A percentile compares a stretch with the other conserved stretches of the same genome.
phyloP scores from a whole-genome alignment of 192 early-diverging fungal species.

The Coemansia aciculifera region DNA sequence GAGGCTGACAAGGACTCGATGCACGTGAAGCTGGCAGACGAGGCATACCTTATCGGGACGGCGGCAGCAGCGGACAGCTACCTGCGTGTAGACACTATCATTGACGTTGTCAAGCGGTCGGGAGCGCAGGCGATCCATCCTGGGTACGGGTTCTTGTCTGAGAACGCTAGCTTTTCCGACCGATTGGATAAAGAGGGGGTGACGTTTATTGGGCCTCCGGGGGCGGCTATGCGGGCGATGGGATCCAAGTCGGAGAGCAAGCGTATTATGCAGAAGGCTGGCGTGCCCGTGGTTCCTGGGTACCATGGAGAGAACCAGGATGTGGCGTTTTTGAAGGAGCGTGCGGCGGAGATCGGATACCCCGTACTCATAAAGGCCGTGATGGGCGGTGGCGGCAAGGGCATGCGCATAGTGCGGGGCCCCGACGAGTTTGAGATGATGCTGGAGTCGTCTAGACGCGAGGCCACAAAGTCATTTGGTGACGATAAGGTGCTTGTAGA shows the following conservation, averaged over 20 bases:
- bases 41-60: conserved; percentile 81
- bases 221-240: conserved; percentile 70
- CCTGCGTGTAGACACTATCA: conserved; percentile 77
- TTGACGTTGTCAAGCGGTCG: conserved; percentile 72
- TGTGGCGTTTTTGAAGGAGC: conserved; percentile 70
- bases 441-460: conserved; percentile 75
- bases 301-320: conserved; percentile 79
- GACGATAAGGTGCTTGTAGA: conserved; percentile 89
- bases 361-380: conserved; percentile 83
- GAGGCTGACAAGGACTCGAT: conserved; percentile 85
- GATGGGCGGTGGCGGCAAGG: conserved; percentile 81
- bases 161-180: conserved; percentile 82
- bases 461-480: conserved; percentile 82
- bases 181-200: conserved; percentile 71
- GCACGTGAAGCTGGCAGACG: conserved; percentile 87
- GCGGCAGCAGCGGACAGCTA: conserved; percentile 79
- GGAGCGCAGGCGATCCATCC: conserved; percentile 93
- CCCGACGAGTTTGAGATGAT: conserved; percentile 69
- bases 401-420: conserved; percentile 75
- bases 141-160: conserved; percentile 92
- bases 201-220: conserved; percentile 71
- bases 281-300: conserved; percentile 79
- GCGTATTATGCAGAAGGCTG: conserved; percentile 67
- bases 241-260: conserved; percentile 82
- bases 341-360: conserved; percentile 69